phyloP scores from a whole-genome alignment of 2,329 filamentous ascomycete genomes.

The Diaporthe citri region DNA sequence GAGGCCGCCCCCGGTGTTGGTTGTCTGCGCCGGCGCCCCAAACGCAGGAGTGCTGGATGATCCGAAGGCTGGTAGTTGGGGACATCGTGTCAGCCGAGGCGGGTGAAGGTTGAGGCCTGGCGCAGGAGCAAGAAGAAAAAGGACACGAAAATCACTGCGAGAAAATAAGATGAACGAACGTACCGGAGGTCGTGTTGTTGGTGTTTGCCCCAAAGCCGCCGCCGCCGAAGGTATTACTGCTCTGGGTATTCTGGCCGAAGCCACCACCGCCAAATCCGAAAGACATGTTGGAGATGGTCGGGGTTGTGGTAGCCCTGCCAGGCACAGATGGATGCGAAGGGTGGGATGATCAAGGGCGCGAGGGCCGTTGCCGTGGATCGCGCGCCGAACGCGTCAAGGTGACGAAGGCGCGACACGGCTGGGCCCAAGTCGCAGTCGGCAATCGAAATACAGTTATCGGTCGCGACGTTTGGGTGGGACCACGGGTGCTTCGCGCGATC shows the following conservation, averaged over 20 bases:
- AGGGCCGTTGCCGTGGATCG: slow-evolving; percentile 40
- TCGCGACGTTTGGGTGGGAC: not conserved
- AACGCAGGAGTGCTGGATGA: slow-evolving; percentile 49
- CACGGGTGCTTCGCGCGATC: slow-evolving; percentile 10
- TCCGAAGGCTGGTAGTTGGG: slow-evolving; percentile 53
- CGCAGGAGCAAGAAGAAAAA: slow-evolving; percentile 33
- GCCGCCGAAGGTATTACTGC: slow-evolving; percentile 48
- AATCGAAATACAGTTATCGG: slow-evolving; percentile 10
- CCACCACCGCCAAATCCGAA: slow-evolving; percentile 67
- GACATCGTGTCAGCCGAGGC: slow-evolving; percentile 40
- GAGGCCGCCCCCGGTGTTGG: slow-evolving; percentile 47
- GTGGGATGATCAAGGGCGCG: slow-evolving; percentile 39
- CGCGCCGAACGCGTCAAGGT: slow-evolving; percentile 50
- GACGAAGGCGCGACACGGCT: slow-evolving; percentile 13
- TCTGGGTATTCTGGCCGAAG: slow-evolving; percentile 71
- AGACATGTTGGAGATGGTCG: slow-evolving; percentile 60
- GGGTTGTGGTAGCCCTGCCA: slow-evolving; percentile 32
- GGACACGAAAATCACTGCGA: slow-evolving; percentile 34
- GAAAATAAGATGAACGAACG: slow-evolving; percentile 49
- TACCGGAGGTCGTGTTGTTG: slow-evolving; percentile 64
- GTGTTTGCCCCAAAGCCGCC: slow-evolving; percentile 67
- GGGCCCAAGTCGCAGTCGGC: slow-evolving; percentile 33
- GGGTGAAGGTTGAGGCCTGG: slow-evolving; percentile 43
- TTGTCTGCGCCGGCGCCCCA: slow-evolving; percentile 49
- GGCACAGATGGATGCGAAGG: slow-evolving; percentile 25